Base-by-base conservation (phyloP, 345 rosid species). In the Luvunga scandens region DNA sequence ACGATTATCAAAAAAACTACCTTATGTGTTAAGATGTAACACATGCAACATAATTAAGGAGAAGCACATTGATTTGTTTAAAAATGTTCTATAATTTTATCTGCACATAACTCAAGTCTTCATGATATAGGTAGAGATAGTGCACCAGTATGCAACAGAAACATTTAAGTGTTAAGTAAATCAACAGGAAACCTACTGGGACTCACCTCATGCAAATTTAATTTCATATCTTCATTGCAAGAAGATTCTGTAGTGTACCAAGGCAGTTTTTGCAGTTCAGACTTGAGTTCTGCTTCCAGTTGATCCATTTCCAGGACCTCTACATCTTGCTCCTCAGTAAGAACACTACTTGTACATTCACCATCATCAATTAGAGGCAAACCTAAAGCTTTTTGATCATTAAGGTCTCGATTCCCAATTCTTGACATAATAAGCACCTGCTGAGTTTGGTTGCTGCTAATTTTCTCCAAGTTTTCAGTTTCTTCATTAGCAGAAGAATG, bases 231-330 rank as follows among this genome's bases (percentile, higher is more conserved):
- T 42, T 81, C 84, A 69, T 78, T 36, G n/a, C 57, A 72, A 53
- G 81, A 69, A 60, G 77, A 65, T 59, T 76, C 84, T 22, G 38
- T 68, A 42, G 13, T 55, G 53, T 79, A 77, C 82, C 85, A 81
- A 30, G 88, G 88, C 77, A 92, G 89, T 82, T 91, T 95, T 85
- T 83, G 93, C 60, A 95, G 88, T 88, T 95, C 95, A 78, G 90
- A 87, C 74, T 88, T 91, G 21, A 95, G 89, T 81, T 93, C 98
- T 78, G 93, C 90, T 87, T 88, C 98, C 83, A 93, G 84, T 69
- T 83, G 89, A 81, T 87, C 90, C 90, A 92, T 91, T 84, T 92
- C 95, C 33, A 78, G 71, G 19, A 73, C 69, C 85, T 86, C 92
- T 24, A 64, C 74, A 69, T 87, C 92, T 66, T 83, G 89, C 85